Conservation (phyloP, 768 basidiomycete species). For the Mrakia gelida region DNA sequence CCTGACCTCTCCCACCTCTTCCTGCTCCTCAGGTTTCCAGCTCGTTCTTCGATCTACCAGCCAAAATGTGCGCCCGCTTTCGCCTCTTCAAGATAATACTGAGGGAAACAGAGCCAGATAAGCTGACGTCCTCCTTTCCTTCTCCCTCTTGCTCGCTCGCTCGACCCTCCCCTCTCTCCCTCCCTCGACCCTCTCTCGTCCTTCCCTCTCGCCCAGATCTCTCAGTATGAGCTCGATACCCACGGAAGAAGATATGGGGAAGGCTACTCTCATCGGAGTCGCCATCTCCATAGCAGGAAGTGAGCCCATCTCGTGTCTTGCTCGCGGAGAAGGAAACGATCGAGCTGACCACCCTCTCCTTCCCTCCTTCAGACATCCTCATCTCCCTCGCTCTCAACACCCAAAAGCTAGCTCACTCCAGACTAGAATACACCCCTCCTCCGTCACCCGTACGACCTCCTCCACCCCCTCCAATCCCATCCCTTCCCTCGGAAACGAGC, state of each 20-base stretch:
- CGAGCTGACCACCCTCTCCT: background rate
- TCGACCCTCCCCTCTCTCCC: background rate
- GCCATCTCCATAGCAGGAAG: slow-evolving; percentile 72
- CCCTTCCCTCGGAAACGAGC: background rate
- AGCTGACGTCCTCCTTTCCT: no score
- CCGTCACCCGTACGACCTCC: background rate
- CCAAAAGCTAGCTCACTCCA: slow-evolving; percentile 84
- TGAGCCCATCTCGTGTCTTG: background rate
- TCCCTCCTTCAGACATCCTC: slow-evolving; percentile 53
- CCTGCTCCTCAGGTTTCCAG: background rate
- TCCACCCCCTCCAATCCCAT: background rate
- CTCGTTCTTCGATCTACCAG: background rate
- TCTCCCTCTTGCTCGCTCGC: no score
- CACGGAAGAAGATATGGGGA: background rate
- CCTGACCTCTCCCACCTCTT: background rate
- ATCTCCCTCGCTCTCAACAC: slow-evolving; percentile 87
- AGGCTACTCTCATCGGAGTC: slow-evolving; percentile 61
- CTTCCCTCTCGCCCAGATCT: background rate
- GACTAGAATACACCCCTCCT: slow-evolving; percentile 48
- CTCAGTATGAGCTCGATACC: background rate
- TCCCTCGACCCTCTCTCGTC: background rate
- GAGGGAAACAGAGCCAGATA: no score
- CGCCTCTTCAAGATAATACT: no score
- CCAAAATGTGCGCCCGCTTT: no score
- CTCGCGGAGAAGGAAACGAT: no score